These are phyloP conservation scores for Theileria luwenshuni DNA, from an alignment of 169 alveolate genomes.

Conservation along the genomic window DNA sequence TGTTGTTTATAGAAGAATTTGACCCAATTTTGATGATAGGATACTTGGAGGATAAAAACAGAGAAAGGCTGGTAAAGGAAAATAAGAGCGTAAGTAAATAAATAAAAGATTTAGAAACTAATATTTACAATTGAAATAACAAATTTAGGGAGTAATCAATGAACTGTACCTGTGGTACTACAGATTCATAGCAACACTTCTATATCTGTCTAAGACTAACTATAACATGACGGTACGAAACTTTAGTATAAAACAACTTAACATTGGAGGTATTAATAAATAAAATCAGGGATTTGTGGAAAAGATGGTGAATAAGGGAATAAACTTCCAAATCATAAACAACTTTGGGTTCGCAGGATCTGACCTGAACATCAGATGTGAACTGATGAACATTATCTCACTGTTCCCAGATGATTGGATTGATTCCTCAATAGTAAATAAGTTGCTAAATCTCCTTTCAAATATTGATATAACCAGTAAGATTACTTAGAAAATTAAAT, in stretches of 20 bases:
- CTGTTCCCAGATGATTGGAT: conserved; percentile 39
- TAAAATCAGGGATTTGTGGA: conserved; percentile 24
- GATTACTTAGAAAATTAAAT: background rate
- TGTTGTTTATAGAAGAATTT: conserved; percentile 44
- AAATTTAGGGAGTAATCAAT: background rate
- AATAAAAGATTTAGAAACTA: background rate
- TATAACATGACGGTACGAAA: conserved; percentile 5
- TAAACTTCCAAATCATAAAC: conserved; percentile 13
- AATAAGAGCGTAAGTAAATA: background rate
- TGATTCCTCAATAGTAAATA: conserved; percentile 31
- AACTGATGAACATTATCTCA: conserved; percentile 24
- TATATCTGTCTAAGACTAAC: conserved; percentile 11
- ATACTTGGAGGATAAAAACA: conserved; percentile 11
- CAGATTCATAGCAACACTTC: conserved; percentile 13
- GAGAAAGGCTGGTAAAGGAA: background rate
- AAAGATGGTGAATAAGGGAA: conserved; percentile 47
- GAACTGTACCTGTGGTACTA: conserved; percentile 3
- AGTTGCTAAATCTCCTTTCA: conserved; percentile 13
- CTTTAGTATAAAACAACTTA: conserved; percentile 12
- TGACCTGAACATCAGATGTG: conserved; percentile 16
- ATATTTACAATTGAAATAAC: background rate
- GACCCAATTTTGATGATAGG: conserved; percentile 16
- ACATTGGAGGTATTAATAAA: background rate
- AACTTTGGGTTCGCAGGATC: conserved; percentile 13
- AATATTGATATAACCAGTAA: background rate